Evolutionary conservation across 176 grass and related monocot genomes (phyloP).

Genomic region (Rhynchospora tenuis): DNA sequence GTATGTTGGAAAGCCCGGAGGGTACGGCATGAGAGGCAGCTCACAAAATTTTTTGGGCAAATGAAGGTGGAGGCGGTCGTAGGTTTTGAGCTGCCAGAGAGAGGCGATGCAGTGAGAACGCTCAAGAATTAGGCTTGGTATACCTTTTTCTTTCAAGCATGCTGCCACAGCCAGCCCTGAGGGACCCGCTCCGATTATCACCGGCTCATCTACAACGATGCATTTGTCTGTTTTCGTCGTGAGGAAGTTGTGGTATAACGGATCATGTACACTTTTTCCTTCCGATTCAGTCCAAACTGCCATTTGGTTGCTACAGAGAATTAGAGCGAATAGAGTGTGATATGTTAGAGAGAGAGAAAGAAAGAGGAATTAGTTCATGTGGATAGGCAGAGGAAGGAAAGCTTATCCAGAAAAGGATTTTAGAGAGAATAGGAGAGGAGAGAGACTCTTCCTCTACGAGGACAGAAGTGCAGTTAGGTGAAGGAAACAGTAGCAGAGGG

Average conservation of each 20-base stretch:
- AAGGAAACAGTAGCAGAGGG: background rate
- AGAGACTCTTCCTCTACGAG: background rate
- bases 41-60: conserved; percentile 76
- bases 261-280: conserved; percentile 60
- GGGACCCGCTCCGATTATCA: conserved; percentile 71
- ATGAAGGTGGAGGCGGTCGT: conserved; percentile 71
- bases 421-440: background rate
- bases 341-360: background rate
- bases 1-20: conserved; percentile 42
- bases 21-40: conserved; percentile 67
- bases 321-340: background rate
- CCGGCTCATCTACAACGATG: conserved; percentile 29
- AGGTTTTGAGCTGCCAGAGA: conserved; percentile 79
- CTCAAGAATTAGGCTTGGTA: conserved; percentile 69
- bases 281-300: conserved; percentile 27
- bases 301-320: background rate
- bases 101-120: conserved; percentile 60
- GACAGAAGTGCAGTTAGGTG: background rate
- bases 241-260: conserved; percentile 19
- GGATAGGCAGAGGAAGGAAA: background rate
- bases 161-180: conserved; percentile 63
- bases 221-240: background rate
- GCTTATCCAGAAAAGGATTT: background rate
- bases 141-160: conserved; percentile 32
- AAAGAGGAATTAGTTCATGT: background rate